Evolutionary conservation across 2,329 filamentous ascomycete genomes (phyloP), one percentile per base, ranked within the genome.

Genomic region (Cordyceps pruinosa): DNA sequence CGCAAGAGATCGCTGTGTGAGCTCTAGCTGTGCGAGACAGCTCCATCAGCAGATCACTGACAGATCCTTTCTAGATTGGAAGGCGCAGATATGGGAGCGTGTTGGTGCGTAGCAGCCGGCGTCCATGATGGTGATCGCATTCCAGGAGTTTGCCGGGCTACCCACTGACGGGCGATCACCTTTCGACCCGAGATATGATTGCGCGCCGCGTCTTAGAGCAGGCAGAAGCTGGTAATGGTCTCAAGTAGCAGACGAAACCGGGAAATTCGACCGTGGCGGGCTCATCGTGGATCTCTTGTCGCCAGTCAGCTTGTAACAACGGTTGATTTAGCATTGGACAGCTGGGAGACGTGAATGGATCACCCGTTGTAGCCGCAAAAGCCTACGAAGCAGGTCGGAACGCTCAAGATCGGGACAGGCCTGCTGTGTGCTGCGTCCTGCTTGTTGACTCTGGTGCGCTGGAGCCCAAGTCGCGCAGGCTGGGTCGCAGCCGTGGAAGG

Each of bases 71-170:
- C 50, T 30, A 45, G 9, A 35, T 35, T 30, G 10, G 39, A 44
- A 19, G 30, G 8, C 35, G 17, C 37, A 44, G 37, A 42, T 21
- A 52, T 44, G 49, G 49, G 25, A 39, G 4, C n/a, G 23, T n/a
- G 34, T 12, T 12, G 49, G 44, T 26, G 37, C 21, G 25, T 23
- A 34, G 13, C 39, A 17, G 30, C n/a, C n/a, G 19, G 2, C 35
- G 28, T 35, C 50, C 26, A 44, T 53, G 50, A 53, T 53, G 50
- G n/a, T 53, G 50, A 45, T 53, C 50, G 26, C 50, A 53, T 53
- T 53, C 50, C 50, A 45, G 19, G 39, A 35, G 21, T 28, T 26
- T n/a, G 28, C 13, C 17, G 12, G 25, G 9, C n/a, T 35, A 35
- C 39, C 21, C 15, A 35, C 39, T 7, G 8, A 5, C 7, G 26